Percentiles rank a stretch among this genome's conserved stretches.
phyloP scores from a whole-genome alignment of 352 stramenopile genomes.

The Thalassiosira livingstoniorum region DNA sequence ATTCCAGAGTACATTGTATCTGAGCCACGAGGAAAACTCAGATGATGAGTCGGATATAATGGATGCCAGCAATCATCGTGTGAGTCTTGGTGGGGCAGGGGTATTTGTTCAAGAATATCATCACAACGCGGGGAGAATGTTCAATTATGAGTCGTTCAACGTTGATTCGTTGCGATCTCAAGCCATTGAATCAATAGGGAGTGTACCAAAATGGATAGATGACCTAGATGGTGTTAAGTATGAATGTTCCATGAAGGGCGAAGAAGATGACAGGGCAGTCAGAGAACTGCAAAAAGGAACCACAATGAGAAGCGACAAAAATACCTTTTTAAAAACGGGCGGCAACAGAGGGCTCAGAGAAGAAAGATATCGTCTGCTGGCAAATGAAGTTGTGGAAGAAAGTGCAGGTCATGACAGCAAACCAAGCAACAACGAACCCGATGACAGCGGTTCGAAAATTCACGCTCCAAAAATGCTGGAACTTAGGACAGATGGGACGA shows the following conservation, averaged over 20 bases:
- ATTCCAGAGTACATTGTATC: neutral
- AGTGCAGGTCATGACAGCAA: neutral
- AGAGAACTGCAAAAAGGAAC: neutral
- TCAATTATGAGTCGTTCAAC: neutral
- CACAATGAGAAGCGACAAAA: neutral
- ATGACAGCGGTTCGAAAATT: neutral
- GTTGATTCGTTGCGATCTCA: neutral
- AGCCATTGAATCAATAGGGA: neutral
- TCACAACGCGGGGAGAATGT: neutral
- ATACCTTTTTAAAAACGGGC: neutral
- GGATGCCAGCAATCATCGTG: too few relatives aligned
- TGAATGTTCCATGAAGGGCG: neutral
- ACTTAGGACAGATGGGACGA: neutral
- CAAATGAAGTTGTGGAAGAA: too few relatives aligned
- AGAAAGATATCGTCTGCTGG: too few relatives aligned
- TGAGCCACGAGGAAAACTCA: neutral
- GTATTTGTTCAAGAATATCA: neutral
- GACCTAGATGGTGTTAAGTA: neutral
- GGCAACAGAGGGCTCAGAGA: too few relatives aligned
- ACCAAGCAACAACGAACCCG: neutral
- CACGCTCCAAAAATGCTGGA: neutral
- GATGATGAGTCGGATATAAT: too few relatives aligned
- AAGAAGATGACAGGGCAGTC: neutral
- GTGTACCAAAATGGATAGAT: neutral
- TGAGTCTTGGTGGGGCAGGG: neutral